Evolutionary conservation across 2,329 filamentous ascomycete genomes (phyloP).

Genomic region (Diaporthe batatas): DNA sequence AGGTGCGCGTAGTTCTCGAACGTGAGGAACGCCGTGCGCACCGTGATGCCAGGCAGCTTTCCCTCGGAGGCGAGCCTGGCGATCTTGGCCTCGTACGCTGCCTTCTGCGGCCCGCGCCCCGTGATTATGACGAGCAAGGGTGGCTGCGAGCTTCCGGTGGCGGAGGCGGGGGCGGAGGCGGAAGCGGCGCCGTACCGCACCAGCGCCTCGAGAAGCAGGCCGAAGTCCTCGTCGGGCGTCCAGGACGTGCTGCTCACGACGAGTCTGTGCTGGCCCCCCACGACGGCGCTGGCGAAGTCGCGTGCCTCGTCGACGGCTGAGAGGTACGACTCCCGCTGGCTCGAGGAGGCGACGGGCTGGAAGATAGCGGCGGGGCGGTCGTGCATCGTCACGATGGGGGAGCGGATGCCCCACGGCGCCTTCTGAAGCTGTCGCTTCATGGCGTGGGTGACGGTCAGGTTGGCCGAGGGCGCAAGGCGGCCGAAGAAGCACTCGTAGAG

Average conservation of each 20-base stretch:
- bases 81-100: constrained; percentile 79
- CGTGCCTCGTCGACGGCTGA: constrained; percentile 74
- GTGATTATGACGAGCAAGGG: constrained; percentile 94
- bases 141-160: constrained; percentile 54
- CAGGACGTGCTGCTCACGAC: constrained; percentile 96
- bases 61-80: constrained; percentile 69
- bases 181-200: constrained; percentile 70
- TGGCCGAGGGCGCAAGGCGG: constrained; percentile 74
- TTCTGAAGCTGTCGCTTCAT: constrained; percentile 81
- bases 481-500: constrained; percentile 83
- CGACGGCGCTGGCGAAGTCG: constrained; percentile 69
- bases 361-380: constrained; percentile 90
- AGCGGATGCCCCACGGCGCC: constrained; percentile 73
- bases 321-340: constrained; percentile 72
- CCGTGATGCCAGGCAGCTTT: constrained; percentile 76
- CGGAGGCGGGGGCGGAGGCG: constrained; percentile 44
- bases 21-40: constrained; percentile 87
- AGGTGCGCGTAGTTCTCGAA: constrained; percentile 87
- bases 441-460: constrained; percentile 90
- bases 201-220: constrained; percentile 85
- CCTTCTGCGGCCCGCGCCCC: constrained; percentile 89
- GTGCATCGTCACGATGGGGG: constrained; percentile 79
- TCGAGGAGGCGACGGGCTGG: constrained; percentile 70
- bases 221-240: constrained; percentile 97
- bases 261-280: constrained; percentile 72